Evolutionary conservation across 306 rosid genomes (phyloP), one percentile per base, ranked within the genome.

Genomic region (Rosa lucieae): DNA sequence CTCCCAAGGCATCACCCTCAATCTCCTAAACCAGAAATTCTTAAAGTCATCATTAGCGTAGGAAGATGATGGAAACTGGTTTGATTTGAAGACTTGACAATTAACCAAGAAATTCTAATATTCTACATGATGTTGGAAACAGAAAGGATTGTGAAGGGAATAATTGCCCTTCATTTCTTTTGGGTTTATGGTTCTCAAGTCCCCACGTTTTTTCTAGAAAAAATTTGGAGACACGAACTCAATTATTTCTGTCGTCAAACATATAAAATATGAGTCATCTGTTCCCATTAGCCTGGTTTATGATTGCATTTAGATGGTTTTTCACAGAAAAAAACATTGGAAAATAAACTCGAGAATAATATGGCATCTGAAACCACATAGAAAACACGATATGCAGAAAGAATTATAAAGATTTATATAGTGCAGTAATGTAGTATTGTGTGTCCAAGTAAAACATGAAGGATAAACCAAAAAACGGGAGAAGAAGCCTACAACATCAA

Each of bases 391-490:
- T 40, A 23, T 75, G 68, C 58, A 75, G 26, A 43, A 59, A 59
- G 58, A 59, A 61, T n/a, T 42, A 2, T 7, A 13, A 11, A 59
- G 18, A 70, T 20, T 6, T n/a, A 77, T 76, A 61, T 74, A 29
- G 10, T 10, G 47, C 42, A 37, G 70, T 70, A 61, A 75, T 39
- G 78, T 29, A 37, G 70, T 70, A 61, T 79, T 39, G 78, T 58
- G 78, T 75, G 76, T 75, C 65, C 61, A 67, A 26, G 77, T 55
- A 49, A 67, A 35, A 44, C 48, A 49, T 66, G 15, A 67, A 44
- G 12, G 55, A 26, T 26, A 29, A 76, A 37, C 73, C 80, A 70
- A 52, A 40, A 62, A 35, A 20, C 78, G 78, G 72, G 46, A 70
- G 62, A 32, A 42, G 42, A 75, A 40, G 55, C 62, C 65, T 18